These are phyloP conservation scores for Gossypium laxum DNA, from an alignment of 441 rosid species.

Conservation along the genomic window DNA sequence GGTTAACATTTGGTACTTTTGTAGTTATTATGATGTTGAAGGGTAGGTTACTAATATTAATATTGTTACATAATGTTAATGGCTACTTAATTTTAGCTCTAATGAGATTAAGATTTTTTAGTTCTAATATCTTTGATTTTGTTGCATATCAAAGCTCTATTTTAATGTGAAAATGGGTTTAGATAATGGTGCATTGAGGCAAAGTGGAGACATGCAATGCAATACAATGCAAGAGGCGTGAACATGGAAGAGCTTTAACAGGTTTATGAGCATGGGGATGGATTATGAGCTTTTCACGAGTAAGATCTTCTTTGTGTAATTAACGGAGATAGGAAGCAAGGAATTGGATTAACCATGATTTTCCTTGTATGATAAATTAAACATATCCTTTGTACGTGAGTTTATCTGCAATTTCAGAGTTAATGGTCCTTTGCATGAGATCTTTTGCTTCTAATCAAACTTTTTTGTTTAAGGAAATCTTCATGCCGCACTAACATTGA, in stretches of 20 bases:
- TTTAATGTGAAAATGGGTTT: constrained; percentile 6
- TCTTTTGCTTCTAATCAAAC: constrained; percentile 6
- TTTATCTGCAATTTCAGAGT: neutral
- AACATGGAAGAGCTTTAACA: constrained; percentile 3
- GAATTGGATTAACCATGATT: neutral
- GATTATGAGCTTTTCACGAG: neutral
- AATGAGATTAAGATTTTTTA: neutral
- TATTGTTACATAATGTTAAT: constrained; percentile 22
- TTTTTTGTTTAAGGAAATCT: constrained; percentile 10
- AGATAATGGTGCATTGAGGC: constrained; percentile 7
- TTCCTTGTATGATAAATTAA: neutral
- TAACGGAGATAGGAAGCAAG: neutral
- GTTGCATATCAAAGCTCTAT: neutral
- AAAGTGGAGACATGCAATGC: constrained; percentile 8
- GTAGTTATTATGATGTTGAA: constrained; percentile 9
- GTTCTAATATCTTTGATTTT: neutral
- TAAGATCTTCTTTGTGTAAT: neutral
- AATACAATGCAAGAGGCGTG: neutral
- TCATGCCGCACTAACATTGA: neutral
- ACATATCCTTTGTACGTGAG: neutral
- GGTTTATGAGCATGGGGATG: neutral
- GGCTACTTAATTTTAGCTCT: neutral
- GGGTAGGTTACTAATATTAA: neutral
- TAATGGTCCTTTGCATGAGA: neutral
- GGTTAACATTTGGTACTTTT: constrained; percentile 11